Evolutionary conservation across 192 early-diverging fungal genomes (phyloP).

Genomic region (Phycomyces blakesleeanus): DNA sequence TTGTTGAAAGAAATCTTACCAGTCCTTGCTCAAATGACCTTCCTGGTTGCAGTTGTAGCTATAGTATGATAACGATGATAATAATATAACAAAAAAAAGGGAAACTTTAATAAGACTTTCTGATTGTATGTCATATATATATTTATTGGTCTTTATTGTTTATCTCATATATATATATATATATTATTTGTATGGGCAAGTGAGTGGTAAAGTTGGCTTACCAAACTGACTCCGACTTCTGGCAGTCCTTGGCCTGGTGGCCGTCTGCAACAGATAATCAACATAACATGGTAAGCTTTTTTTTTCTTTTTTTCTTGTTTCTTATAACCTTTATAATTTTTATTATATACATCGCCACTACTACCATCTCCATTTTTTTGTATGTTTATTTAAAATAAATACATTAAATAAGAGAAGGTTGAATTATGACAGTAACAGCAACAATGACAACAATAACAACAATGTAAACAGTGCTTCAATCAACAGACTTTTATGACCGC

Average conservation of each 20-base stretch:
- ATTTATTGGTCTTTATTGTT: no score
- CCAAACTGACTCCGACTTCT: conserved; percentile 46
- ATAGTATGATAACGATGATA: conserved; percentile 1
- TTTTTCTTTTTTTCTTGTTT: no score
- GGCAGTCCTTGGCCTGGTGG: conserved; percentile 53
- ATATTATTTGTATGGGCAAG: no score
- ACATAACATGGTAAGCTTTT: not conserved
- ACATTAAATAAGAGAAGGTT: no score
- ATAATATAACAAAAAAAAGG: not conserved
- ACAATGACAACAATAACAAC: not conserved
- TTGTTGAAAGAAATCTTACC: conserved; percentile 10
- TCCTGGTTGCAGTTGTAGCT: conserved; percentile 55
- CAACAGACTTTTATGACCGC: no score
- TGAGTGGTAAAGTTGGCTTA: conserved; percentile 24
- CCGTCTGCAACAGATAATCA: conserved; percentile 32
- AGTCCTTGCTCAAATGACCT: conserved; percentile 41
- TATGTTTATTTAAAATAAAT: no score
- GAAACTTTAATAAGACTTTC: not conserved
- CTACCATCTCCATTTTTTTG: no score
- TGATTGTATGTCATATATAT: no score
- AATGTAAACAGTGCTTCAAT: not conserved
- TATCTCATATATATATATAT: not conserved
- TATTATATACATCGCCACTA: no score
- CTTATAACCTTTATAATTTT: no score
- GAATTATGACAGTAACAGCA: not conserved